These are phyloP conservation scores for Penicillium salamii DNA, from an alignment of 495 filamentous ascomycete genomes.

Conservation along the genomic window DNA sequence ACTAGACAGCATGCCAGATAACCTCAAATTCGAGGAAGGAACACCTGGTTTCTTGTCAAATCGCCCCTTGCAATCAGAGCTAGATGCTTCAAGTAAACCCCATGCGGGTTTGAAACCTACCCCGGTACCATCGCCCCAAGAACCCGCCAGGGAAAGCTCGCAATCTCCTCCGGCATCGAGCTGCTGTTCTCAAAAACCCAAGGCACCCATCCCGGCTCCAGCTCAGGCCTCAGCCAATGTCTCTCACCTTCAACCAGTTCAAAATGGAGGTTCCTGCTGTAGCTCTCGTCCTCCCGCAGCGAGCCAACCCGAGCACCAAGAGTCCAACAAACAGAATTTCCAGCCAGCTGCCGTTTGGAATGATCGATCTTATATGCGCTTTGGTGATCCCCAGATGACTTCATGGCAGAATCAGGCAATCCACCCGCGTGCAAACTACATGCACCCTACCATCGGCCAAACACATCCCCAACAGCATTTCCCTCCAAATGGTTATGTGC, in stretches of 20 bases:
- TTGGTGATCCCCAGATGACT: constrained; percentile 13
- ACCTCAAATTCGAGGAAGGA: constrained; percentile 24
- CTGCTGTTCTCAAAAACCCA: constrained; percentile 31
- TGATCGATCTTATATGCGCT: constrained; percentile 16
- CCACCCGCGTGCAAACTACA: constrained; percentile 11
- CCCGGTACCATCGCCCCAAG: background rate
- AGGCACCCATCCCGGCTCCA: constrained; percentile 9
- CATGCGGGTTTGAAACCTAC: background rate
- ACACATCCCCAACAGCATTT: constrained; percentile 4
- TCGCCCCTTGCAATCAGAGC: constrained; percentile 2
- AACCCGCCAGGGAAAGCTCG: background rate
- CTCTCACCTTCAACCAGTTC: constrained; percentile 7
- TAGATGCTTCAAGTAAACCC: constrained; percentile 3
- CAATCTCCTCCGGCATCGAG: constrained; percentile 10
- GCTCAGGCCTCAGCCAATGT: constrained; percentile 10
- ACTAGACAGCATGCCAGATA: constrained; percentile 21
- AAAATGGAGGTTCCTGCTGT: constrained; percentile 32
- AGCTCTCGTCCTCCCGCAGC: constrained; percentile 8
- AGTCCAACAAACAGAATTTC: background rate
- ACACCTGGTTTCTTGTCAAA: constrained; percentile 5
- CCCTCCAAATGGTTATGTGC: constrained; percentile 17
- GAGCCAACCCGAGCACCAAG: background rate
- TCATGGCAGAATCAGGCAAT: constrained; percentile 25
- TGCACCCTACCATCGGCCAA: constrained; percentile 15
- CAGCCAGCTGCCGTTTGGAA: constrained; percentile 11